These are phyloP conservation scores for Termitomyces sp. DNA, from an alignment of 768 basidiomycete species.

Conservation along the genomic window DNA sequence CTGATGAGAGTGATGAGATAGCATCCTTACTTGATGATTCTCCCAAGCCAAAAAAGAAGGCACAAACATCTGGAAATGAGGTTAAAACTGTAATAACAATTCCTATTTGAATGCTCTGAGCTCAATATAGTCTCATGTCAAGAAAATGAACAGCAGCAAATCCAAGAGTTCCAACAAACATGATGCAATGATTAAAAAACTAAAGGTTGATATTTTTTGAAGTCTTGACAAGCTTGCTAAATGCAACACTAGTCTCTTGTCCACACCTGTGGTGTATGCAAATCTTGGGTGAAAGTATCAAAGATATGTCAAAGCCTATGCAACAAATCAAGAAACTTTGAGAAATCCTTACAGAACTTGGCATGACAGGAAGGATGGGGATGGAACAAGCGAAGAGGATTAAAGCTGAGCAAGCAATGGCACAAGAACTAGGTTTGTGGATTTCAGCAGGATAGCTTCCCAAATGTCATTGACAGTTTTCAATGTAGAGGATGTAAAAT, in stretches of 20 bases:
- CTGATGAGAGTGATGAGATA: slow-evolving; percentile 47
- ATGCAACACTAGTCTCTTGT: slow-evolving; percentile 50
- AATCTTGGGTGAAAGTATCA: slow-evolving; percentile 69
- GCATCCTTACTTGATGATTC: slow-evolving; percentile 58
- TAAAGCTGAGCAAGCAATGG: slow-evolving; percentile 67
- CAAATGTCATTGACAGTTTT: neutral
- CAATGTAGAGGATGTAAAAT: slow-evolving; percentile 64
- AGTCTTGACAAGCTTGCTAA: neutral
- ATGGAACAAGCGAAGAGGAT: slow-evolving; percentile 79
- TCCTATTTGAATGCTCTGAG: neutral
- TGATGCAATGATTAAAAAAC: slow-evolving; percentile 67
- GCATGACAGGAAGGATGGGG: slow-evolving; percentile 76
- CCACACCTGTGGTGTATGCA: slow-evolving; percentile 71
- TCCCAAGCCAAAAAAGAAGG: slow-evolving; percentile 29
- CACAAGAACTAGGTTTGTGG: slow-evolving; percentile 68
- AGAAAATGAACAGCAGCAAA: slow-evolving; percentile 23
- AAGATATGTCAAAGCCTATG: slow-evolving; percentile 47
- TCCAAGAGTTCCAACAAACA: slow-evolving; percentile 41
- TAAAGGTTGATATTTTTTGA: slow-evolving; percentile 48
- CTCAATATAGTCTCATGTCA: slow-evolving; percentile 15
- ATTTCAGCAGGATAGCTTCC: neutral
- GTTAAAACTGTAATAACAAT: slow-evolving; percentile 7
- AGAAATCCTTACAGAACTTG: slow-evolving; percentile 61
- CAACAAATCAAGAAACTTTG: slow-evolving; percentile 65
- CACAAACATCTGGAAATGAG: slow-evolving; percentile 16